Base-by-base conservation (phyloP, 2,329 filamentous ascomycete genomes). In the Triangularia verruculosa region DNA sequence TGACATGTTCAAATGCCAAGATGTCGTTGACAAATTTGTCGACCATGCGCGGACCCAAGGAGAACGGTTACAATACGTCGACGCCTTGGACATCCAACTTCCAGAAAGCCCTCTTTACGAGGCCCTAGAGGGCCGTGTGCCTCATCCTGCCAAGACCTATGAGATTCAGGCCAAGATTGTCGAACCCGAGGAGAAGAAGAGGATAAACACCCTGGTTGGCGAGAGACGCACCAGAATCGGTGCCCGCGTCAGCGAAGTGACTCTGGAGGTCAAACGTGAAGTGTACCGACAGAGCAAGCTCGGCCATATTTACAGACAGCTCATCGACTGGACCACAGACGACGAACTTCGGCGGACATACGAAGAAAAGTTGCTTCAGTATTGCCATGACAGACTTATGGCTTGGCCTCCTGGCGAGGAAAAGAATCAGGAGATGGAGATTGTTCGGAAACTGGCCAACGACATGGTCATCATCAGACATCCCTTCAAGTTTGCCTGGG, bases 381-480 rank as follows among this genome's bases (percentile, higher is more conserved):
- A 93, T 72, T 91, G 89, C 65, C 89, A 93, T 69, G 93, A 97
- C 63, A 84, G 86, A 4, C 82, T 99, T 1, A 76, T 89, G 8
- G 88, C 91, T 27, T 81, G 92, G 15, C 85, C 89, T 2, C 65
- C 82, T 1, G 86, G 88, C 3, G 74, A 78, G 2, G 79, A 87
- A 63, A 98, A 98, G 76, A 73, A 78, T 0, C 76, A 80, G 17
- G 93, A 96, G 74, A 85, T 91, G 25, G 80, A 86, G 34, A 88
- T 90, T 67, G 89, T 97, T 0, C 78, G 90, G 71, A 89, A 90
- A 64, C 80, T 95, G 59, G 93, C 94, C 0, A 87, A 89, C 67
- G 95, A 94, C 66, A 97, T 99, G 91, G 94, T 99, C 65, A 91
- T 97, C 64, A 95, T 99, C 74, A 93, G 94, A 70, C 93, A 98